Conservation (phyloP, 352 stramenopile genomes). For the Phytophthora foliorum region DNA sequence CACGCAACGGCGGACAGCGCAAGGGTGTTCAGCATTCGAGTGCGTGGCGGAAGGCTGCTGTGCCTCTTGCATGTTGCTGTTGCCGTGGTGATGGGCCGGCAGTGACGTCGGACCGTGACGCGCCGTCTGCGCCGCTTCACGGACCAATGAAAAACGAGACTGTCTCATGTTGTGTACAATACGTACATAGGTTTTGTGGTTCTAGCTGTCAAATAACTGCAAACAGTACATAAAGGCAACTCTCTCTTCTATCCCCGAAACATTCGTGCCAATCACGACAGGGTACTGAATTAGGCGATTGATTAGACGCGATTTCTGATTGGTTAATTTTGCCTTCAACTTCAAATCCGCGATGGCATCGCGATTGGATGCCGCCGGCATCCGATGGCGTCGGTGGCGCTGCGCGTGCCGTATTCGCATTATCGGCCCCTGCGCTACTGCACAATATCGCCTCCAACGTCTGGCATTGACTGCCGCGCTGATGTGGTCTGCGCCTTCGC, state of each 20-base stretch:
- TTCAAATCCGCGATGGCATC: slow-evolving; percentile 22
- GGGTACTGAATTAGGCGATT: slow-evolving; percentile 34
- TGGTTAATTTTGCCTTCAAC: slow-evolving; percentile 25
- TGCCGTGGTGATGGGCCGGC: slow-evolving; percentile 15
- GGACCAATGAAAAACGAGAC: slow-evolving; percentile 13
- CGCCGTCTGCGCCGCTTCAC: slow-evolving; percentile 15
- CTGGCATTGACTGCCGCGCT: too few relatives aligned
- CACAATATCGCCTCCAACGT: too few relatives aligned
- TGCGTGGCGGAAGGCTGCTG: background rate
- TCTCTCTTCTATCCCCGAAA: background rate
- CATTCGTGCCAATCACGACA: background rate
- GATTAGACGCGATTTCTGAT: slow-evolving; percentile 34
- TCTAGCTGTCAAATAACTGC: slow-evolving; percentile 16
- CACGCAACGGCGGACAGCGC: slow-evolving; percentile 3
- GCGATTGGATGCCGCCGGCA: slow-evolving; percentile 19
- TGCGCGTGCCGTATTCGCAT: too few relatives aligned
- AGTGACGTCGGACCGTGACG: slow-evolving; percentile 33
- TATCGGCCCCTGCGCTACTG: too few relatives aligned
- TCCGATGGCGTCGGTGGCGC: too few relatives aligned
- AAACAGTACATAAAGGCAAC: slow-evolving; percentile 26
- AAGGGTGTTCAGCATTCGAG: slow-evolving; percentile 8
- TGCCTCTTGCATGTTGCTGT: slow-evolving; percentile 26
- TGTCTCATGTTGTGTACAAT: background rate
- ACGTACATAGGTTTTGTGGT: background rate
- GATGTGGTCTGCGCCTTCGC: too few relatives aligned